Evolutionary conservation across 202 grass and related monocot species (phyloP), one percentile per base, ranked within the genome.

Genomic region (Setaria viridis): DNA sequence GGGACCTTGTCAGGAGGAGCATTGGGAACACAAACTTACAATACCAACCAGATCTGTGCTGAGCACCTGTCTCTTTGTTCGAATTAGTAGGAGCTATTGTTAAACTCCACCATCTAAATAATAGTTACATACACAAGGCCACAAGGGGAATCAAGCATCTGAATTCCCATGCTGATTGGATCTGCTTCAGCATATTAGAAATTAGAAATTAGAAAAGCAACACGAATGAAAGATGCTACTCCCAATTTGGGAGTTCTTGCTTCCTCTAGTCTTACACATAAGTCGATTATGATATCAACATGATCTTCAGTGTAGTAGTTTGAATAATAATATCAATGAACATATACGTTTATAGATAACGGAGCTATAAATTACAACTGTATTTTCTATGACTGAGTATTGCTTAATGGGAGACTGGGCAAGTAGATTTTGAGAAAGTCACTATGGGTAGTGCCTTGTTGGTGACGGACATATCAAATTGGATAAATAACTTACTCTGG

Each of bases 21-120:
- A 66, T 90, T 85, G 88, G 85, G 85, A 92, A 88, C 80, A 74
- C 48, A 88, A 88, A 88, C 69, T 83, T 81, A 88, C 53, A 78
- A 83, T 70, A 69, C 49, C 50, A 48, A 50, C 60, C 62, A 20
- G 39, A 66, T 86, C 42, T 83, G 55, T 62, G 43, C 39, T 70
- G 33, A 55, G 54, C 86, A 33, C 43, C 54, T 88, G 55, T 55
- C 63, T 63, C 72, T 62, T 78, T 77, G 72, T 70, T 70, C 37
- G 19, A 82, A 69, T 82, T 68, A 47, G 78, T 70, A 76, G 20
- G 45, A 13, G n/a, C 43, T 75, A 16, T 20, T 51, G 25, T 60
- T 20, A 32, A 19, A 17, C 25, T 48, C 5, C 35, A 59, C 13
- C 53, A 41, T 34, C 37, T 34, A 34, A 47, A 58, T 7, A 32